These are phyloP conservation scores for Stachybotrys elegans DNA, from an alignment of 2,329 filamentous ascomycete species.

Conservation along the genomic window DNA sequence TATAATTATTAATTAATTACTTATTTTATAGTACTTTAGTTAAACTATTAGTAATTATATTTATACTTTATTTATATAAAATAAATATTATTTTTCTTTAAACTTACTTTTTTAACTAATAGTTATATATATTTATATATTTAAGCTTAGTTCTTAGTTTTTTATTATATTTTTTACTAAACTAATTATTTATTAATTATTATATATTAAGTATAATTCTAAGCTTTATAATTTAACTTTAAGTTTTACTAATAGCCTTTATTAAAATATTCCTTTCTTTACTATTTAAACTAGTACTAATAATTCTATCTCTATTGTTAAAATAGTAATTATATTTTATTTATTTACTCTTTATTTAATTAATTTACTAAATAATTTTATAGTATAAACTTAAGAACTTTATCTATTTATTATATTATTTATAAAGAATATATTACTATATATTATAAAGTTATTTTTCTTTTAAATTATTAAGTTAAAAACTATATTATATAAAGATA, in stretches of 20 bases:
- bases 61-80: not conserved
- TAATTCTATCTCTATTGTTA: too few species aligned
- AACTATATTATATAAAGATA: not conserved
- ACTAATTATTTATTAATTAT: too few species aligned
- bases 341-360: not conserved
- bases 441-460: not conserved
- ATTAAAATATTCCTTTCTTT: too few species aligned
- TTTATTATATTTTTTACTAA: too few species aligned
- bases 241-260: too few species aligned
- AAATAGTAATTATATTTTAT: not conserved
- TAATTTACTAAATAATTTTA: not conserved
- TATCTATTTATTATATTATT: not conserved
- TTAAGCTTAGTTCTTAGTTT: not conserved
- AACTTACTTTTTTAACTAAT: not conserved
- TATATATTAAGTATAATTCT: too few species aligned
- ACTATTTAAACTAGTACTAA: too few species aligned
- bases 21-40: not conserved
- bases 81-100: not conserved
- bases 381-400: not conserved
- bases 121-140: not conserved
- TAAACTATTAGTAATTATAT: not conserved
- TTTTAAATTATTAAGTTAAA: too few species aligned
- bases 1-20: not conserved
- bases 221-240: not conserved
- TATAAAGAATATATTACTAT: not conserved